These are phyloP conservation scores for Corymbia maculata DNA, from an alignment of 345 rosid species.

Conservation along the genomic window DNA sequence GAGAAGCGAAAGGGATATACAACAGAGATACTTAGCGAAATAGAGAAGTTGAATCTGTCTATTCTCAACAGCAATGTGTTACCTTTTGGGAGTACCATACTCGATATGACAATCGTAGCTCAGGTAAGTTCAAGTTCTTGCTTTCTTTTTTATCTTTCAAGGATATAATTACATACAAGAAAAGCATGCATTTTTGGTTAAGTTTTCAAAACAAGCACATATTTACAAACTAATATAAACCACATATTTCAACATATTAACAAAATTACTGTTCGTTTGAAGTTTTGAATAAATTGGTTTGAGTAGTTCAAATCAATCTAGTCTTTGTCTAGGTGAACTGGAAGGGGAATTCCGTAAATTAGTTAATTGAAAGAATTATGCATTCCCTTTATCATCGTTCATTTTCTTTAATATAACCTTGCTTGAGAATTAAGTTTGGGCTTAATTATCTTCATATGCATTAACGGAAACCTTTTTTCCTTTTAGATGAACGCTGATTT, in stretches of 20 bases:
- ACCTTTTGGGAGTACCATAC: constrained; percentile 51
- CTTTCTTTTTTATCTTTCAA: background rate
- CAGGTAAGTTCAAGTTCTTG: constrained; percentile 25
- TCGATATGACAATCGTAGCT: constrained; percentile 57
- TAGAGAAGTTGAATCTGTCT: constrained; percentile 38
- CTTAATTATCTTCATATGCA: background rate
- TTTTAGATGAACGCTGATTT: constrained; percentile 36
- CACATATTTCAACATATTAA: background rate
- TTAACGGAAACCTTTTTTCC: background rate
- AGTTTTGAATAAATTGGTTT: background rate
- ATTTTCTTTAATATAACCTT: background rate
- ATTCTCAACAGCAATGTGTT: constrained; percentile 29
- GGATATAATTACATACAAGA: background rate
- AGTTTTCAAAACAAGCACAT: background rate
- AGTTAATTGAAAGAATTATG: background rate
- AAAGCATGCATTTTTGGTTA: background rate
- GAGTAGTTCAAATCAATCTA: background rate
- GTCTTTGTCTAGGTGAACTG: background rate
- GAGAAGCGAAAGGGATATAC: constrained; percentile 39
- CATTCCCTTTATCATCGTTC: background rate
- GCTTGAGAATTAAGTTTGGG: background rate
- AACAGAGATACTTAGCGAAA: constrained; percentile 22
- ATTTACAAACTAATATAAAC: background rate
- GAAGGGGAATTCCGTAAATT: background rate
- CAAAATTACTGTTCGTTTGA: background rate